Conservation (phyloP, 345 rosid species). For the Melaleuca quinquenervia region DNA sequence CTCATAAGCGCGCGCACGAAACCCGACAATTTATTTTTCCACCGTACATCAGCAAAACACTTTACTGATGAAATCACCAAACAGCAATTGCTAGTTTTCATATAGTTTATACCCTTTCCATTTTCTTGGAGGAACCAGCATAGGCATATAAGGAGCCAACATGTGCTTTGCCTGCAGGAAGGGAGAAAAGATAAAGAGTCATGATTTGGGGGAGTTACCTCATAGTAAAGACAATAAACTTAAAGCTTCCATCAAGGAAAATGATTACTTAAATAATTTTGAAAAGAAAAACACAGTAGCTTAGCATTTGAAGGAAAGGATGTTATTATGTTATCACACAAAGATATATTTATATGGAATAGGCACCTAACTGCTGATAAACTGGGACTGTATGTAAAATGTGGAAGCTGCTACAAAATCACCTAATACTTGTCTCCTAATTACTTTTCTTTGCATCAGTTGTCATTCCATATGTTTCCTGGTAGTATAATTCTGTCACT, state of each 20-base stretch:
- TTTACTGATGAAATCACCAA: not conserved
- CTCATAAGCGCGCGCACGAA: not conserved
- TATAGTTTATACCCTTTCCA: conserved; percentile 73
- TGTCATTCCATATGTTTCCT: not conserved
- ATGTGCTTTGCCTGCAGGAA: conserved; percentile 81
- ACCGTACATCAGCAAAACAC: not conserved
- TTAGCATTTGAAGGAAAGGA: not conserved
- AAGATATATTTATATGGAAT: not conserved
- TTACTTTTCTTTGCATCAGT: not conserved
- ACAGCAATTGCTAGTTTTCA: not conserved
- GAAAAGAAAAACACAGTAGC: not conserved
- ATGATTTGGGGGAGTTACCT: not conserved
- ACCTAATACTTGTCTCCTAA: not conserved
- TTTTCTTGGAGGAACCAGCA: conserved; percentile 93
- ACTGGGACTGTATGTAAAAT: not conserved
- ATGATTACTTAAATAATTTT: not conserved
- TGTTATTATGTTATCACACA: not conserved
- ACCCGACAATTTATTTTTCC: too few species aligned
- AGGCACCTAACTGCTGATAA: not conserved
- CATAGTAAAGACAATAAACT: not conserved
- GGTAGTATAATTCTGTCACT: not conserved
- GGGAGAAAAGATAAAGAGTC: not conserved
- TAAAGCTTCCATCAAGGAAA: not conserved
- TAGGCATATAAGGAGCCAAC: conserved; percentile 86
- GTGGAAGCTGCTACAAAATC: not conserved